Evolutionary conservation across 2,329 filamentous ascomycete species (phyloP), one percentile per base, ranked within the genome.

Genomic region (Cladosporium sp.): DNA sequence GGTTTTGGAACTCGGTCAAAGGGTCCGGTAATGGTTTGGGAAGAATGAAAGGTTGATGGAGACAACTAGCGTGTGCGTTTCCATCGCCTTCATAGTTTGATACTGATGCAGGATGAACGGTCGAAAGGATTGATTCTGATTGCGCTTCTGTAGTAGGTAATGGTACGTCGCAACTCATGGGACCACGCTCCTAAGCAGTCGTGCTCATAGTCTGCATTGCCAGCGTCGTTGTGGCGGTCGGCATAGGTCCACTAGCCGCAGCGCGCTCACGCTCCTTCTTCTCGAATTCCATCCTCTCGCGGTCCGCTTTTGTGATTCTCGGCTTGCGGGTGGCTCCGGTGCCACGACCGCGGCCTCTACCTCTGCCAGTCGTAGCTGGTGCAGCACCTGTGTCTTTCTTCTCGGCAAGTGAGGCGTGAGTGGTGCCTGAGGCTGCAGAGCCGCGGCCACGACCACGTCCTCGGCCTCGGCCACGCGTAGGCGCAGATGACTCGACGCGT

Each of bases 261-360:
- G 78, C 65, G 55, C 74, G 77, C 71, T 92, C 89, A 40, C 88
- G 81, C 62, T 91, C 88, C 6, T 86, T 80, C 76, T 94, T 94
- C 72, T 95, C 90, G 44, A 84, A 83, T 67, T 95, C 90, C 73
- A 90, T 85, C 68, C 87, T 84, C 60, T 89, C 87, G 66, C 90
- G 89, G 69, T 93, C 89, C 36, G 89, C 88, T 71, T 96, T 96
- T 37, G 89, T 94, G 64, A 91, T 87, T 40, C 92, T 86, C 52
- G 91, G 90, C 73, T 95, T 95, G 64, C 91, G 82, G 19, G 87
- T 83, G 0, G 87, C 86, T 10, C 83, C 80, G 44, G 89, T 89
- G 52, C 89, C 89, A 40, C 90, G 83, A 35, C 89, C 90, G 9
- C 87, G 85, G 47, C 82, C 81, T 52, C 76, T 75, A 17, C 78